Evolutionary conservation across 176 grass and related monocot species (phyloP).

Genomic region (Metroxylon sagu): DNA sequence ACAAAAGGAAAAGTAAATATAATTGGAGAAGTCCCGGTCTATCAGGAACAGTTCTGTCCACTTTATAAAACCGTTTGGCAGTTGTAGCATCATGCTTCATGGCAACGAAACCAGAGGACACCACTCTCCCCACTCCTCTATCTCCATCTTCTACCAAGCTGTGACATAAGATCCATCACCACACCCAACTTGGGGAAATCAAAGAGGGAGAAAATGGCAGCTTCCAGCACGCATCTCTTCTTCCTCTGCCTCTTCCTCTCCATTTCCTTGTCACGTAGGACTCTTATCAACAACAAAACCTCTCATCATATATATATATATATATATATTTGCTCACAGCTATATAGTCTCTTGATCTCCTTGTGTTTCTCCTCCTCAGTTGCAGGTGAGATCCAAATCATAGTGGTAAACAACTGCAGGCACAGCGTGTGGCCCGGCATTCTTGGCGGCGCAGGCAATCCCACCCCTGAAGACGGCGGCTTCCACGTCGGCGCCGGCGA

Average conservation of each 20-base stretch:
- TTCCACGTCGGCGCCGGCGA: conserved; percentile 58
- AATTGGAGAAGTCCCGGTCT: neutral
- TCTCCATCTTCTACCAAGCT: too few relatives aligned
- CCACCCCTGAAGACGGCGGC: conserved; percentile 58
- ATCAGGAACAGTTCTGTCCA: conserved; percentile 10
- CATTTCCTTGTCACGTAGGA: conserved; percentile 17
- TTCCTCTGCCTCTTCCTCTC: conserved; percentile 16
- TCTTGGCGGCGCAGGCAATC: conserved; percentile 45
- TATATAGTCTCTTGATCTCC: neutral
- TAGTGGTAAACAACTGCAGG: conserved; percentile 89
- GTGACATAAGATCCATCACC: too few relatives aligned
- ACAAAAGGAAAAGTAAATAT: conserved; percentile 10
- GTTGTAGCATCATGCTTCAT: too few relatives aligned
- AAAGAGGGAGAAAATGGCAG: neutral
- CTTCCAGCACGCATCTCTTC: conserved; percentile 1
- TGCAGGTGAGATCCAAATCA: conserved; percentile 51
- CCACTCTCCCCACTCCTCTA: too few relatives aligned
- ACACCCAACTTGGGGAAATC: neutral
- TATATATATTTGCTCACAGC: neutral
- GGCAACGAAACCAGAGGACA: too few relatives aligned
- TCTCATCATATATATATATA: neutral
- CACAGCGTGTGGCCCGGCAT: conserved; percentile 75
- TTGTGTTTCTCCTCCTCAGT: conserved; percentile 1
- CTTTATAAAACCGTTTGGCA: neutral
- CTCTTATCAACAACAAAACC: neutral